A percentile compares a stretch with the other conserved stretches of the same genome.
phyloP scores from a whole-genome alignment of 305 asterid genomes.

The Coffea humblotiana region DNA sequence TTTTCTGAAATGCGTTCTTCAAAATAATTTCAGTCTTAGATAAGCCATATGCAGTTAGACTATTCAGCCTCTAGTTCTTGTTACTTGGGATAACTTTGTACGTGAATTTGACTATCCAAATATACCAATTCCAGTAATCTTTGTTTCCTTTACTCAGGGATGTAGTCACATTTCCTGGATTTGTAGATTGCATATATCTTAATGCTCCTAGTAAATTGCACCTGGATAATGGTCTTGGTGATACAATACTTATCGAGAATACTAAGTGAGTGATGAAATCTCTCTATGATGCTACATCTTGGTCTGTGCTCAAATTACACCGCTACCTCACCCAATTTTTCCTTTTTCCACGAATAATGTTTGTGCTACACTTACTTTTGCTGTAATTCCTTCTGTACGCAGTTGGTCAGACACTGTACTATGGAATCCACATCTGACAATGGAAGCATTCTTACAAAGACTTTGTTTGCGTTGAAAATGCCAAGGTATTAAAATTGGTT shows the following conservation, averaged over 20 bases:
- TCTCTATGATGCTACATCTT: neutral
- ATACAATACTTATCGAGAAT: conserved; percentile 69
- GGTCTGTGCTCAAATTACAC: neutral
- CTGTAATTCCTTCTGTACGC: conserved; percentile 15
- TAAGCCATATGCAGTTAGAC: neutral
- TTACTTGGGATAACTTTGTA: too few relatives aligned
- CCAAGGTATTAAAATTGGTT: conserved; percentile 51
- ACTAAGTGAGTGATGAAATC: conserved; percentile 53
- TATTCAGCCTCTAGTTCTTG: too few relatives aligned
- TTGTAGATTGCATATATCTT: conserved; percentile 91
- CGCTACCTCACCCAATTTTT: neutral
- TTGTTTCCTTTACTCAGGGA: conserved; percentile 52
- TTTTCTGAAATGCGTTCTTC: too few relatives aligned
- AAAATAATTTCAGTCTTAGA: neutral
- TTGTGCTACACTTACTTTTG: neutral
- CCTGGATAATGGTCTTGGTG: conserved; percentile 82
- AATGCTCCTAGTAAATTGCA: conserved; percentile 75
- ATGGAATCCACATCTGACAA: conserved; percentile 91
- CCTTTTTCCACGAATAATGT: conserved; percentile 3
- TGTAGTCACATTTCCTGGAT: conserved; percentile 85
- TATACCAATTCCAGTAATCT: neutral
- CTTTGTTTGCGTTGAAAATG: conserved; percentile 94
- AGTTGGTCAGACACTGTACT: conserved; percentile 95
- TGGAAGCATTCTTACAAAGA: conserved; percentile 84
- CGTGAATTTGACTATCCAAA: neutral